A percentile compares a stretch with the other conserved stretches of the same genome.
These are phyloP conservation scores for Fraxinus quadrangulata DNA, from an alignment of 257 asterid genomes.

Conservation along the genomic window DNA sequence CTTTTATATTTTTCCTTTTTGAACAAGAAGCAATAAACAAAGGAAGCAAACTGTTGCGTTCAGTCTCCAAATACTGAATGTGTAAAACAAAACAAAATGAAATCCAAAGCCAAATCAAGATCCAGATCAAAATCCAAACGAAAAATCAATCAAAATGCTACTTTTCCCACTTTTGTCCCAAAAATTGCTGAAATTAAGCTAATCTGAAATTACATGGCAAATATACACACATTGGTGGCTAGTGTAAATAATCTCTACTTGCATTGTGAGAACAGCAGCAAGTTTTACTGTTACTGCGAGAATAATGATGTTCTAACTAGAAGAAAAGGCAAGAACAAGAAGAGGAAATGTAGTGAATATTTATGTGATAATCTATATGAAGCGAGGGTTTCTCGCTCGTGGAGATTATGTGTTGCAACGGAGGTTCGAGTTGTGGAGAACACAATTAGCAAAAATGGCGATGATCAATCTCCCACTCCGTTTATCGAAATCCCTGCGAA, in stretches of 20 bases:
- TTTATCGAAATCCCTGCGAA: too few species aligned
- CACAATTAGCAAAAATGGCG: constrained; percentile 24
- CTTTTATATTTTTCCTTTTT: too few species aligned
- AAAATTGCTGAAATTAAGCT: constrained; percentile 30
- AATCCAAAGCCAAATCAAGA: too few species aligned
- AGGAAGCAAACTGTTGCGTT: too few species aligned
- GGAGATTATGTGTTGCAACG: constrained; percentile 45
- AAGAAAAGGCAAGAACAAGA: constrained; percentile 25
- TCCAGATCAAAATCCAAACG: background rate
- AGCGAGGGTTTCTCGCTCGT: constrained; percentile 41
- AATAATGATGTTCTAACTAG: constrained; percentile 25
- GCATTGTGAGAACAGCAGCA: constrained; percentile 22
- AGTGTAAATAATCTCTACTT: constrained; percentile 32
- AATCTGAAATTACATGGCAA: constrained; percentile 46
- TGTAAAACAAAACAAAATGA: too few species aligned
- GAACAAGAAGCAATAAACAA: too few species aligned
- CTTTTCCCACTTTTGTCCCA: background rate
- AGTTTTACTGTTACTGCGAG: constrained; percentile 17
- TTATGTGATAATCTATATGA: constrained; percentile 25
- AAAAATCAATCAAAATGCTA: constrained; percentile 13
- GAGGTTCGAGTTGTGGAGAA: constrained; percentile 46
- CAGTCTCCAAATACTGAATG: too few species aligned
- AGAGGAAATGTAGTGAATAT: constrained; percentile 28
- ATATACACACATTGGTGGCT: constrained; percentile 34
- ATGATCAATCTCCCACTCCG: constrained; percentile 20